These are phyloP conservation scores for Chlamydomonas sp. DNA, from an alignment of 139 green algal genomes.

Conservation along the genomic window DNA sequence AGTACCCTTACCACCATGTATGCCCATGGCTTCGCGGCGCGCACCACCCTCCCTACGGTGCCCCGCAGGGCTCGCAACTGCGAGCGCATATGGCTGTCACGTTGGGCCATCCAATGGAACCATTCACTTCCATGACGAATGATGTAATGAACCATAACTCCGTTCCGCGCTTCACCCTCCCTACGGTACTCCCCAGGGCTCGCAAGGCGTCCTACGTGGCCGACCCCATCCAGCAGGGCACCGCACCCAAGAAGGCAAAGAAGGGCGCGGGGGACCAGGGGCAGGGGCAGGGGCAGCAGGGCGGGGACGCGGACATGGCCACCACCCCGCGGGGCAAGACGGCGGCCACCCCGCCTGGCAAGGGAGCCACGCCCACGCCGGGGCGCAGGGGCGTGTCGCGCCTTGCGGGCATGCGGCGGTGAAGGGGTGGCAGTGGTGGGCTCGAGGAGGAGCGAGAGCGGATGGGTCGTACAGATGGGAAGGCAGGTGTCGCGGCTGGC, in stretches of 20 bases:
- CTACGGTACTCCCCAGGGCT: background rate
- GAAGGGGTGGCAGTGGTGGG: background rate
- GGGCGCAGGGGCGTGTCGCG: background rate
- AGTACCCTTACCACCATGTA: no score
- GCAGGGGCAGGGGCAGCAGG: background rate
- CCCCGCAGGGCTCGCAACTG: no score
- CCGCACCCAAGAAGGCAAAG: background rate
- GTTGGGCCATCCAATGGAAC: no score
- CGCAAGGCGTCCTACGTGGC: conserved; percentile 51
- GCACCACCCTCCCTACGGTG: no score
- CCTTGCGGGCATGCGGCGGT: background rate
- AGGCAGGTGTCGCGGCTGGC: background rate
- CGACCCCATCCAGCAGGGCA: conserved; percentile 45
- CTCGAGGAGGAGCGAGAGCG: no score
- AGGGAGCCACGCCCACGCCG: background rate
- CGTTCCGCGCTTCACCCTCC: background rate
- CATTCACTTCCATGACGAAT: background rate
- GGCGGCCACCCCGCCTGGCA: background rate
- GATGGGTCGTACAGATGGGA: no score
- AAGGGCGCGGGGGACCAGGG: background rate
- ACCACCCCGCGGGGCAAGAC: background rate
- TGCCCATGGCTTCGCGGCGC: no score
- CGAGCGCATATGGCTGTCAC: no score
- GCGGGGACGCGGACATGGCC: background rate
- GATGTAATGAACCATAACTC: background rate